Conservation (phyloP, 352 stramenopile genomes). For the Globisporangium heterothallicum region DNA sequence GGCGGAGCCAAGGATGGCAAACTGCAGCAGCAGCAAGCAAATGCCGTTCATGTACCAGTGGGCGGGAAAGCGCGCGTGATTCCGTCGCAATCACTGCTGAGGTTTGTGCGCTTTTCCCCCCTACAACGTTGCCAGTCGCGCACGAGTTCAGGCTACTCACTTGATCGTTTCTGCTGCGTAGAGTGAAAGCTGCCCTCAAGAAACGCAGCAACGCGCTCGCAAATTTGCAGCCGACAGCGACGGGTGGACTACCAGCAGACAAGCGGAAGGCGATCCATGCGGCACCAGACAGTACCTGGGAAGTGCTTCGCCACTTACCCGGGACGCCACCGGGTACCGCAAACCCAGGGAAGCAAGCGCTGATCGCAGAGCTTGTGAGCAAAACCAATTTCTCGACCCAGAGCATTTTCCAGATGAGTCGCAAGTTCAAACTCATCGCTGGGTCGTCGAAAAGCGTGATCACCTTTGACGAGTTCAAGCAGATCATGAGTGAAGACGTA, state of each 20-base stretch:
- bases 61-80: conserved; percentile 30
- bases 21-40: neutral
- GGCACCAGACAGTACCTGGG: conserved; percentile 17
- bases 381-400: conserved; percentile 35
- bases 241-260: conserved; percentile 8
- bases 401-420: conserved; percentile 47
- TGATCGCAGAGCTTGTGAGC: conserved; percentile 37
- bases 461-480: conserved; percentile 32
- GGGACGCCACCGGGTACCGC: neutral
- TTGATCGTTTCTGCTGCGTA: neutral
- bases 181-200: conserved; percentile 20
- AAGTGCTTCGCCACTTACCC: conserved; percentile 15
- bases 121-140: no score
- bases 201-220: conserved; percentile 29
- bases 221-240: conserved; percentile 17
- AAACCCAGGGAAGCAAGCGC: conserved; percentile 29
- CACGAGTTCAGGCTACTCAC: no score
- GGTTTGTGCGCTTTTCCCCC: no score
- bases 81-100: conserved; percentile 20
- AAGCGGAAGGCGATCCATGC: conserved; percentile 12
- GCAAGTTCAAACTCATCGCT: conserved; percentile 44
- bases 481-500: conserved; percentile 34
- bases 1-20: conserved; percentile 2
- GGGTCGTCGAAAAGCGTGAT: conserved; percentile 29
- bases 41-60: conserved; percentile 19